Evolutionary conservation across 805 yeast species (phyloP).

Genomic region (Wickerhamiella brachini): DNA sequence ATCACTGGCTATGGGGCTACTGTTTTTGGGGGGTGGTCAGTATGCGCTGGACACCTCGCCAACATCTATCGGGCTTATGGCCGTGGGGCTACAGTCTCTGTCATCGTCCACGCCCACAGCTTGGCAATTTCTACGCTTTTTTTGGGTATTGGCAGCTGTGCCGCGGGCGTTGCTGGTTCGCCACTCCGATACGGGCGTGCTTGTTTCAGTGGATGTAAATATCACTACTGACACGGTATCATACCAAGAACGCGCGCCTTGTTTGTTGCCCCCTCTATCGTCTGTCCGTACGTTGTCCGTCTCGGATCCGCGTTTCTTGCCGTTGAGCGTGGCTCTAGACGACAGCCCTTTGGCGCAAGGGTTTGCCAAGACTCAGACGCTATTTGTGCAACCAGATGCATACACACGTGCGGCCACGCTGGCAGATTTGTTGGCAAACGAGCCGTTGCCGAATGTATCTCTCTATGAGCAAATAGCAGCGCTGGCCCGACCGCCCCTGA

Average conservation of each 20-base stretch:
- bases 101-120: slow-evolving; percentile 28
- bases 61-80: slow-evolving; percentile 52
- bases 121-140: slow-evolving; percentile 74
- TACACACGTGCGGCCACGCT: neutral
- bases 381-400: slow-evolving; percentile 33
- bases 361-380: slow-evolving; percentile 32
- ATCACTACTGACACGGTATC: slow-evolving; percentile 30
- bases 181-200: slow-evolving; percentile 47
- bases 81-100: slow-evolving; percentile 66
- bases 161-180: slow-evolving; percentile 69
- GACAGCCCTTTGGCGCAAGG: slow-evolving; percentile 26
- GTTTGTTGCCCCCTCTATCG: slow-evolving; percentile 48
- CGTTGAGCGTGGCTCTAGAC: slow-evolving; percentile 34
- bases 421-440: neutral
- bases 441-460: neutral
- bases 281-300: slow-evolving; percentile 37
- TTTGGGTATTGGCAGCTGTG: slow-evolving; percentile 79
- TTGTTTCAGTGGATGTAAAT: slow-evolving; percentile 35
- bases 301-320: slow-evolving; percentile 36
- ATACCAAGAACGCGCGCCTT: slow-evolving; percentile 38
- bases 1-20: slow-evolving; percentile 72
- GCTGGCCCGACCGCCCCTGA: slow-evolving; percentile 7
- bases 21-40: slow-evolving; percentile 88
- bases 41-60: slow-evolving; percentile 56
- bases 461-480: slow-evolving; percentile 7